phyloP scores from a whole-genome alignment of 176 grass and related monocot species.

The Triticum dicoccoides region DNA sequence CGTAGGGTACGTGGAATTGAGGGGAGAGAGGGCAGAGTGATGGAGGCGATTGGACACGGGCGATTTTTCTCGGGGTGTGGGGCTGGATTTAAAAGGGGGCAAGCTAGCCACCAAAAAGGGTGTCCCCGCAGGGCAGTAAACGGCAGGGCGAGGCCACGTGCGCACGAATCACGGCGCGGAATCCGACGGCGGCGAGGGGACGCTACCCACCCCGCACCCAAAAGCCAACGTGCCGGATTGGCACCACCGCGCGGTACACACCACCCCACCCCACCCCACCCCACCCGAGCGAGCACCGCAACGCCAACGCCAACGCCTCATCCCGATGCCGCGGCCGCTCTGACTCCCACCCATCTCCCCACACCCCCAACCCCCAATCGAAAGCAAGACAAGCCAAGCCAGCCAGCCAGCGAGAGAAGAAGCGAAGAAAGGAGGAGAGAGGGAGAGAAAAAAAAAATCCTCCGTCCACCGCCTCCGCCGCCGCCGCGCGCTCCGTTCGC shows the following conservation, averaged over 20 bases:
- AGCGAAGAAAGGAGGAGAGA: not conserved
- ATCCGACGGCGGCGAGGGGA: slow-evolving; percentile 17
- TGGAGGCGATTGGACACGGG: not conserved
- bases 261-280: not conserved
- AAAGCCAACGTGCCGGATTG: slow-evolving; percentile 37
- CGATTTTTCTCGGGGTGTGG: not conserved
- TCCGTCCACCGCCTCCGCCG: slow-evolving; percentile 28
- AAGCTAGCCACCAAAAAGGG: slow-evolving; percentile 1
- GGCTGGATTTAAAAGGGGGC: not conserved
- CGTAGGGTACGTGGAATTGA: not conserved
- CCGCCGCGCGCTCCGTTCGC: not conserved
- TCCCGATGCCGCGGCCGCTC: slow-evolving; percentile 24
- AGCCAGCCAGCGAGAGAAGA: not conserved
- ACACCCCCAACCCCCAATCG: not conserved
- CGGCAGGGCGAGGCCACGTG: slow-evolving; percentile 41
- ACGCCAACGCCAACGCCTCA: not conserved
- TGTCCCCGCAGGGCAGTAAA: slow-evolving; percentile 5
- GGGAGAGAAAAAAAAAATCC: not conserved
- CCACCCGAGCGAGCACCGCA: not conserved
- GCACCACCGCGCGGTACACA: slow-evolving; percentile 12
- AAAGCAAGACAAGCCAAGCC: slow-evolving; percentile 1
- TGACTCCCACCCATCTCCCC: slow-evolving; percentile 22
- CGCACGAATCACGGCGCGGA: slow-evolving; percentile 26
- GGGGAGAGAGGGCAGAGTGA: not conserved
- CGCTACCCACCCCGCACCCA: slow-evolving; percentile 19